phyloP scores from a whole-genome alignment of 345 rosid species.

The Populus alba region DNA sequence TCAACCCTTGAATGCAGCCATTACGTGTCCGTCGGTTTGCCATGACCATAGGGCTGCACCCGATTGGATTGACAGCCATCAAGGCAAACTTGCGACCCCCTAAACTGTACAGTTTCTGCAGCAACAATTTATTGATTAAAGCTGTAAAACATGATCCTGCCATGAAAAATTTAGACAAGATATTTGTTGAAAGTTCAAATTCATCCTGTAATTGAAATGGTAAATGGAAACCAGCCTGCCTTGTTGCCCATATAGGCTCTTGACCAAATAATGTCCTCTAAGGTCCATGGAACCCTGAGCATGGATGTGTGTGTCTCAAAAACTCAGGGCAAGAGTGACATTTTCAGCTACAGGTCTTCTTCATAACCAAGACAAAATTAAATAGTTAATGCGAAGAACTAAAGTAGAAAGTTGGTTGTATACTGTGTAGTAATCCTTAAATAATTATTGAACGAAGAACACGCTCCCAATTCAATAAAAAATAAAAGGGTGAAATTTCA shows the following conservation, averaged over 20 bases:
- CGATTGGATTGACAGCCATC: slow-evolving; percentile 48
- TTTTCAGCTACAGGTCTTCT: too few species aligned
- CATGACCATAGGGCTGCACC: slow-evolving; percentile 43
- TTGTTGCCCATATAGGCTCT: not conserved
- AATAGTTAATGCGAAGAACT: too few species aligned
- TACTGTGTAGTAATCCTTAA: too few species aligned
- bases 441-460: too few species aligned
- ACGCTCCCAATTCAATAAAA: too few species aligned
- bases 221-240: not conserved
- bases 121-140: not conserved
- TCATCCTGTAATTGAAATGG: too few species aligned
- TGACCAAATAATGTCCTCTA: not conserved
- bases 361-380: too few species aligned
- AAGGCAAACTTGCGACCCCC: slow-evolving; percentile 61
- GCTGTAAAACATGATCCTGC: not conserved
- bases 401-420: too few species aligned
- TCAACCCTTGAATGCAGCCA: slow-evolving; percentile 30
- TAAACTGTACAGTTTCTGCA: slow-evolving; percentile 46
- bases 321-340: not conserved
- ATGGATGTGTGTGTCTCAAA: not conserved
- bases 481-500: too few species aligned
- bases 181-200: not conserved
- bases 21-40: not conserved
- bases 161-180: not conserved
- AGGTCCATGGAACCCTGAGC: not conserved